These are phyloP conservation scores for Sanghuangporus weigelae DNA, from an alignment of 1,284 basidiomycete genomes.

Conservation along the genomic window DNA sequence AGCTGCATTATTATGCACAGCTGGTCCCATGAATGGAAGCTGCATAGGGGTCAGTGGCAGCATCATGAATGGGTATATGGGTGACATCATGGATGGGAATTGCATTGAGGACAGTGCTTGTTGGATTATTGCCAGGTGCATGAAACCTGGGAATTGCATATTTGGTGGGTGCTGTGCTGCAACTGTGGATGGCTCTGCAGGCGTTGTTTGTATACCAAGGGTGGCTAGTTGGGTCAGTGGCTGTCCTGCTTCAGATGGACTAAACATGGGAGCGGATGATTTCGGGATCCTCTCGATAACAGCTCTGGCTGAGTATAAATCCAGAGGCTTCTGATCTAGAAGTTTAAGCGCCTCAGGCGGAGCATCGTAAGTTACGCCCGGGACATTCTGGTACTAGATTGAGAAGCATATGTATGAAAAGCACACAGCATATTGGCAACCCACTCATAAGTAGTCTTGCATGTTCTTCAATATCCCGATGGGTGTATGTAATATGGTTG, in stretches of 20 bases:
- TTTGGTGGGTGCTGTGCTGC: too few relatives aligned
- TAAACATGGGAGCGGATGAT: not conserved
- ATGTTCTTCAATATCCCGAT: not conserved
- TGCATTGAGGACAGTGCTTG: not conserved
- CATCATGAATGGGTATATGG: not conserved
- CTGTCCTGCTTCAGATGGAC: not conserved
- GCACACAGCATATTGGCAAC: not conserved
- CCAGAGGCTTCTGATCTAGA: too few relatives aligned
- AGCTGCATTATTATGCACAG: not conserved
- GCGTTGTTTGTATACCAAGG: not conserved
- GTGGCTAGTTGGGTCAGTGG: not conserved
- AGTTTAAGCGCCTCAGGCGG: not conserved
- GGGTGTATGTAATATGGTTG: not conserved
- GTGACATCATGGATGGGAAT: not conserved
- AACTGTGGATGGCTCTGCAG: not conserved
- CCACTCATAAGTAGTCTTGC: not conserved
- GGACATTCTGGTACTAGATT: not conserved
- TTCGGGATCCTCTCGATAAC: not conserved
- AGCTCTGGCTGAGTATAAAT: too few relatives aligned
- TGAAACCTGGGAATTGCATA: not conserved
- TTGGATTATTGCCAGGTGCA: not conserved
- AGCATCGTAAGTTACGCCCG: not conserved
- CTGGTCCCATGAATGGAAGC: not conserved
- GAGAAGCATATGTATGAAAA: not conserved
- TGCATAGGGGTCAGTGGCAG: too few relatives aligned